Evolutionary conservation across 768 basidiomycete genomes (phyloP), one percentile per base, ranked within the genome.

Genomic region (Hydnomerulius pinastri): DNA sequence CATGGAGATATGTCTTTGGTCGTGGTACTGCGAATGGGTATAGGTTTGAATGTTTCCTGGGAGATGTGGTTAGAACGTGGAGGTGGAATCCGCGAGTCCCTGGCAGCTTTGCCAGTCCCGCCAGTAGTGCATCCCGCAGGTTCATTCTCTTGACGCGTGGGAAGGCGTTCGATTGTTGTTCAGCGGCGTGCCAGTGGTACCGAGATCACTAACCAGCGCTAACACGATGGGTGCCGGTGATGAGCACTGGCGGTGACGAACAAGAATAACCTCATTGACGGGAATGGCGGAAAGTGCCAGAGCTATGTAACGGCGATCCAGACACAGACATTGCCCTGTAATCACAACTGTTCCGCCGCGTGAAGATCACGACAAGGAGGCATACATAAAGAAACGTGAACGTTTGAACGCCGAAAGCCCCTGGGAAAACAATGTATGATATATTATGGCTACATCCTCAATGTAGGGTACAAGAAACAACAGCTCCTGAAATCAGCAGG

Each of bases 21-120:
- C 82, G 77, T 10, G 83, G 85, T 37, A 64, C 69, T 9, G 90
- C 84, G 61, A 90, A 92, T 0, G 85, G 91, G 66, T 83, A 98
- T 15, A 97, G 69, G 0, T 77, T 74, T 2, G 77, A 74, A 61
- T 83, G 79, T 63, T 87, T 91, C 42, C 81, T 73, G 9, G 87
- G 83, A 0, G 82, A 69, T 2, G 90, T 82, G 32, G 83, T 74
- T 49, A 94, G 82, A 48, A 85, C 83, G 60, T 92, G 88, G 43
- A 92, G 47, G 63, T 90, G 86, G 61, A 90, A 84, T 53, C 78
- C 75, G 42, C 90, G 85, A 27, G 78, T 78, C 1, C 87, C 90
- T 4, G 87, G 85, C 15, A 90, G 62, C 20, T 57, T 59, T 4
- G 70, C 61, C 43, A 92, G 79, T 9, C 78, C 76, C 6, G 71